phyloP scores from a whole-genome alignment of 768 basidiomycete species.

The Mycena vitilis region DNA sequence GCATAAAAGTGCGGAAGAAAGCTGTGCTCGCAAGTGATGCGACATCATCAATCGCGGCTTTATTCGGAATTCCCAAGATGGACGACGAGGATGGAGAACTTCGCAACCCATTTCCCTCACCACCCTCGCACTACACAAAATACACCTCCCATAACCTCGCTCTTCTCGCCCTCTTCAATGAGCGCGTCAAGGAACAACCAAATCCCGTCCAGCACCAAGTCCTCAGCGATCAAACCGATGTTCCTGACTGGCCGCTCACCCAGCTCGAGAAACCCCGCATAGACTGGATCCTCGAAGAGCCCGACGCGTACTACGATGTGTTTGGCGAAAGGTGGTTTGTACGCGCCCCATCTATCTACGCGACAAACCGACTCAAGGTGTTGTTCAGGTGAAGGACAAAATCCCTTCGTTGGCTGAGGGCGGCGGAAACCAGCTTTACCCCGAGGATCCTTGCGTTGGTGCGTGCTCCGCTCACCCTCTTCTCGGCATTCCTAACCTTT shows the following conservation, averaged over 20 bases:
- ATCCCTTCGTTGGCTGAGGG: conserved; percentile 85
- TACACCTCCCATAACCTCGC: conserved; percentile 82
- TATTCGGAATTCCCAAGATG: conserved; percentile 42
- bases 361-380: conserved; percentile 23
- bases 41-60: neutral
- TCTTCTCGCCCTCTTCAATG: conserved; percentile 70
- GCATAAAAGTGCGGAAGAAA: no score
- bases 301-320: conserved; percentile 75
- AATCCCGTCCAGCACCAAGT: conserved; percentile 68
- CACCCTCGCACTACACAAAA: conserved; percentile 84
- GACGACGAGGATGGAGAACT: conserved; percentile 83
- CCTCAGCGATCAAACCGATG: conserved; percentile 75
- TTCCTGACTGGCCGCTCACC: conserved; percentile 81
- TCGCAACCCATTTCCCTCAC: conserved; percentile 90
- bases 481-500: conserved; percentile 8
- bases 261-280: conserved; percentile 88
- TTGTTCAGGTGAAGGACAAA: conserved; percentile 78
- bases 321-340: conserved; percentile 95
- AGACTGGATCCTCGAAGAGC: conserved; percentile 92
- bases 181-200: conserved; percentile 59
- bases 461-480: conserved; percentile 40
- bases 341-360: conserved; percentile 46
- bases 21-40: neutral
- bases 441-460: conserved; percentile 78
- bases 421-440: conserved; percentile 86